phyloP scores from a whole-genome alignment of 345 rosid genomes.

The Gossypium australe region DNA sequence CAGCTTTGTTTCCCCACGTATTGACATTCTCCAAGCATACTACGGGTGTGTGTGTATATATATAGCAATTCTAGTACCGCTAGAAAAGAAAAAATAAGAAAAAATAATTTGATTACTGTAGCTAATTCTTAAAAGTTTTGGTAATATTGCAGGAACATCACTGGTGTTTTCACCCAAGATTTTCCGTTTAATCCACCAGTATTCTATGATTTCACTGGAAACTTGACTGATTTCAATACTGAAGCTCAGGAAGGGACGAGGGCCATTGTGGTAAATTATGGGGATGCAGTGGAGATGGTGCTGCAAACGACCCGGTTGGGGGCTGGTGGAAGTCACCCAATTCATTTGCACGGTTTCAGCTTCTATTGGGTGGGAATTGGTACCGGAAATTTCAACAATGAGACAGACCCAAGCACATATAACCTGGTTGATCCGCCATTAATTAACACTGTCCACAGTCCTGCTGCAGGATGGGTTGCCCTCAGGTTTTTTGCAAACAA shows the following conservation, averaged over 20 bases:
- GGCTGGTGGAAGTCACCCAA: constrained; percentile 24
- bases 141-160: background rate
- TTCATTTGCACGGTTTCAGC: constrained; percentile 34
- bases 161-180: constrained; percentile 14
- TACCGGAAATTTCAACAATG: constrained; percentile 20
- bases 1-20: constrained; percentile 23
- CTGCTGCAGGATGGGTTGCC: constrained; percentile 24
- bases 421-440: constrained; percentile 27
- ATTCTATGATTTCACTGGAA: constrained; percentile 17
- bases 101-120: background rate
- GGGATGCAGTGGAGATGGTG: constrained; percentile 24
- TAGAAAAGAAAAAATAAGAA: background rate
- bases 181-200: constrained; percentile 17
- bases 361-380: constrained; percentile 28
- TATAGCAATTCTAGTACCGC: background rate
- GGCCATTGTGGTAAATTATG: constrained; percentile 21
- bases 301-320: constrained; percentile 23
- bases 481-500: constrained; percentile 21
- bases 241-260: background rate
- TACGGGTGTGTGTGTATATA: constrained; percentile 8
- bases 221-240: background rate
- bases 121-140: background rate
- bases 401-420: constrained; percentile 11
- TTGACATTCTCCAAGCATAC: constrained; percentile 43
- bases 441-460: constrained; percentile 18